Conservation (phyloP, 2,329 filamentous ascomycete species). For the Scedosporium aurantiacum region DNA sequence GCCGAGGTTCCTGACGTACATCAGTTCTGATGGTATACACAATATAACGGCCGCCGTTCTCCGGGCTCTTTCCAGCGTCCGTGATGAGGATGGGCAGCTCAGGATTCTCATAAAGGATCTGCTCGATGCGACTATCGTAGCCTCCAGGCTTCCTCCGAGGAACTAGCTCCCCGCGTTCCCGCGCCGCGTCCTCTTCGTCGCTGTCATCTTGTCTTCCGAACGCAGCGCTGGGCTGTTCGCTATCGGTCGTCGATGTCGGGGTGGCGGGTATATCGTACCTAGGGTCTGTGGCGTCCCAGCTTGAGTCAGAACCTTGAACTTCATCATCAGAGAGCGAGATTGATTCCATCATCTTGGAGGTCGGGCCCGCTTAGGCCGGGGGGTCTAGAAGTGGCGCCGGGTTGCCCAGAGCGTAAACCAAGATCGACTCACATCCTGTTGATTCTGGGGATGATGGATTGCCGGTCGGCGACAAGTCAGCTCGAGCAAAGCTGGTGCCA, state of each 20-base stretch:
- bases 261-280: conserved; percentile 60
- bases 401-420: background rate
- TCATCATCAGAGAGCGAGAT: conserved; percentile 22
- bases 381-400: background rate
- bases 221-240: conserved; percentile 14
- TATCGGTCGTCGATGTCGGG: conserved; percentile 57
- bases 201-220: conserved; percentile 20
- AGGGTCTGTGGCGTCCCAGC: conserved; percentile 37
- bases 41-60: conserved; percentile 87
- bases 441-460: conserved; percentile 53
- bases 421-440: conserved; percentile 42
- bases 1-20: conserved; percentile 37
- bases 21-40: conserved; percentile 95
- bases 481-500: conserved; percentile 77
- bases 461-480: conserved; percentile 62
- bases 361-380: background rate
- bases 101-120: conserved; percentile 92
- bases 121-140: conserved; percentile 92
- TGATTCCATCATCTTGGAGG: conserved; percentile 24
- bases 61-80: conserved; percentile 87
- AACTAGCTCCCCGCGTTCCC: conserved; percentile 29
- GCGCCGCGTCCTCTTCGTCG: conserved; percentile 36
- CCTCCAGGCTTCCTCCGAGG: conserved; percentile 67
- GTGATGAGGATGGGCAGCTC: conserved; percentile 84
- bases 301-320: conserved; percentile 27